Base-by-base conservation (phyloP, 306 rosid genomes). In the Hylodesmum podocarpum region DNA sequence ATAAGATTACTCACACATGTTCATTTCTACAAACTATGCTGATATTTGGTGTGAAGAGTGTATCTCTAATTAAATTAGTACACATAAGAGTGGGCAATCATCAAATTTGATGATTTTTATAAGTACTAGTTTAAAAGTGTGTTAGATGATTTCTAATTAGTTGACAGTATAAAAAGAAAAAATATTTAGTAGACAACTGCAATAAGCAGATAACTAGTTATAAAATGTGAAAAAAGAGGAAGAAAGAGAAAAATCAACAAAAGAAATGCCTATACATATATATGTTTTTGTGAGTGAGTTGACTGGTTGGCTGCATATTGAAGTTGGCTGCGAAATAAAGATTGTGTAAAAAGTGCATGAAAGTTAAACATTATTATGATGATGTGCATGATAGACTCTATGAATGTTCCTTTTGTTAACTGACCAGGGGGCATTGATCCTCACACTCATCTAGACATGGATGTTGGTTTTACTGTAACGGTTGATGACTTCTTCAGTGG, bases 371-470 rank as follows among this genome's bases (percentile, higher is more conserved):
- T 31, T 53, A 8, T 12, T 57, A 58, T 18, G 5, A 5, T 16
- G 1, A 49, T 58, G 21, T 14, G 39, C 27, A 46, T 83, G 9
- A 72, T 9, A 31, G 62, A 40, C 51, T 29, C 50, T 70, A 41
- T 4, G 21, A 31, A 51, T 49, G 43, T 57, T 64, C 39, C 70
- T 63, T 87, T 76, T 70, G 65, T 76, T 75, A 29, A 77, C 62
- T 72, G 69, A 72, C 86, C 87, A 94, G 98, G 98, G 53, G 98
- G 98, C 82, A 91, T 94, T 85, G 97, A 94, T 86, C 98, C 98
- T 59, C 98, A 94, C 74, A 89, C 96, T 25, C 98, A 94, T 84
- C 84, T 94, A 39, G 89, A 81, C 40, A 15, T 89, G 18, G 89
- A 79, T 82, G 84, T 79, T 81, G 87, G 85, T 93, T 85, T 78